Conservation (phyloP, 2,329 filamentous ascomycete genomes). For the Onygenales sp. region DNA sequence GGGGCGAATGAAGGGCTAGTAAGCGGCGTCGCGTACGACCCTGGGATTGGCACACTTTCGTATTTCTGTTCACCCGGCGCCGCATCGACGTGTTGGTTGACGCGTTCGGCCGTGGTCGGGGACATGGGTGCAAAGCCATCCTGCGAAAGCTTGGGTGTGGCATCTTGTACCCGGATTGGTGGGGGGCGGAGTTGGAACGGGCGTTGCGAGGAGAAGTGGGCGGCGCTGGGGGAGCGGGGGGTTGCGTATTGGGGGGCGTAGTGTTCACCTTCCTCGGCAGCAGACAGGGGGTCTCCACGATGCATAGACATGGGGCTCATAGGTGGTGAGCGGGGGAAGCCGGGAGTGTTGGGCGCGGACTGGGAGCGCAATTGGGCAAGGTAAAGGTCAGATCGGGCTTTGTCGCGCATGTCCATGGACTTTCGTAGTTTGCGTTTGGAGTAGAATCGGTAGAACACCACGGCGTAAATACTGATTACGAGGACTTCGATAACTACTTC, state of each 20-base stretch:
- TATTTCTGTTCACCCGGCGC: constrained; percentile 77
- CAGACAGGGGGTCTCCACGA: constrained; percentile 34
- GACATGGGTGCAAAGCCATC: constrained; percentile 44
- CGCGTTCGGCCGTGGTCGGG: constrained; percentile 31
- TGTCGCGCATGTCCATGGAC: constrained; percentile 92
- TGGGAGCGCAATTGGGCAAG: constrained; percentile 75
- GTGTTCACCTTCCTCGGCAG: constrained; percentile 44
- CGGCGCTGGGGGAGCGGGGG: constrained; percentile 52
- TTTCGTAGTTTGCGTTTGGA: constrained; percentile 91
- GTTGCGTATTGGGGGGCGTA: constrained; percentile 44
- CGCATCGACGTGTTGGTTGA: constrained; percentile 56
- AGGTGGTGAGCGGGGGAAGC: constrained; percentile 54
- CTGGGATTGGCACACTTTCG: constrained; percentile 78
- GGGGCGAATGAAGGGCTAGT: constrained; percentile 32
- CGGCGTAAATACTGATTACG: constrained; percentile 82
- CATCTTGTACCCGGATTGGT: constrained; percentile 65
- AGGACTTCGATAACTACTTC: constrained; percentile 89
- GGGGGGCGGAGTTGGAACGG: constrained; percentile 84
- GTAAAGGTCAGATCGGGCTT: constrained; percentile 88
- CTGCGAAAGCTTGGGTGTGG: constrained; percentile 61
- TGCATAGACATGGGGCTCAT: constrained; percentile 24
- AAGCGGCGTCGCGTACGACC: constrained; percentile 57
- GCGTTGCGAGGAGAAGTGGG: constrained; percentile 39
- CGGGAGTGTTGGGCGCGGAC: constrained; percentile 90
- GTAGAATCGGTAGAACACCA: constrained; percentile 97